Evolutionary conservation across 345 rosid species (phyloP).

Genomic region (Stellera chamaejasme): DNA sequence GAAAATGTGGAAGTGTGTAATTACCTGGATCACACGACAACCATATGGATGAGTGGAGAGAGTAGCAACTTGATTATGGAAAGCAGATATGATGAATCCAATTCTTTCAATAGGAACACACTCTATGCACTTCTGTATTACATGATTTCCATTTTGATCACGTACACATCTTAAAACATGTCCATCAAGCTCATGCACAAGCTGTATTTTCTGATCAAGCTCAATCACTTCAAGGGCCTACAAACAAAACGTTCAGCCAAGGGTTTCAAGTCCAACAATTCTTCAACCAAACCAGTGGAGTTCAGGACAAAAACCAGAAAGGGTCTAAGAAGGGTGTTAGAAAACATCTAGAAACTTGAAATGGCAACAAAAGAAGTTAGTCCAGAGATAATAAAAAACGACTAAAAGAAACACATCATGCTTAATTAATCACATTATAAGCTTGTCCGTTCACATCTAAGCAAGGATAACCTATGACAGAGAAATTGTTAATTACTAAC

Average conservation of each 20-base stretch:
- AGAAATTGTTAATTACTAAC: no score
- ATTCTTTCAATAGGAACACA: constrained; percentile 65
- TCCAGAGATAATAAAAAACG: no score
- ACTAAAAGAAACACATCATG: no score
- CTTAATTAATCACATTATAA: no score
- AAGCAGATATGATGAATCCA: constrained; percentile 76
- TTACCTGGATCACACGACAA: constrained; percentile 96
- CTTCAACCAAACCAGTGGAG: constrained; percentile 2
- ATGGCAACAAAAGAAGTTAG: no score
- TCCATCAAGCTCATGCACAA: constrained; percentile 85
- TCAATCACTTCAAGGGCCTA: constrained; percentile 98
- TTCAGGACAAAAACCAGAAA: not conserved
- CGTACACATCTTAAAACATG: constrained; percentile 86
- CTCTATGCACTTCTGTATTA: constrained; percentile 94
- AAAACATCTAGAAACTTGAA: no score
- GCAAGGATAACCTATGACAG: no score
- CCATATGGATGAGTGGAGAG: constrained; percentile 98
- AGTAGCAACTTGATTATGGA: constrained; percentile 69
- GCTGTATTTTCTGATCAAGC: constrained; percentile 67
- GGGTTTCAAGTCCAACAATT: not conserved
- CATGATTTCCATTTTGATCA: constrained; percentile 98
- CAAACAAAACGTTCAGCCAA: constrained; percentile 9
- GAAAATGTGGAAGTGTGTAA: constrained; percentile 5
- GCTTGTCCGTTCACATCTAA: no score
- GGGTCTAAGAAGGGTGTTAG: not conserved